A percentile compares a stretch with the other conserved stretches of the same genome.
phyloP scores from a whole-genome alignment of 2,329 filamentous ascomycete species.

The Anisogramma anomala region DNA sequence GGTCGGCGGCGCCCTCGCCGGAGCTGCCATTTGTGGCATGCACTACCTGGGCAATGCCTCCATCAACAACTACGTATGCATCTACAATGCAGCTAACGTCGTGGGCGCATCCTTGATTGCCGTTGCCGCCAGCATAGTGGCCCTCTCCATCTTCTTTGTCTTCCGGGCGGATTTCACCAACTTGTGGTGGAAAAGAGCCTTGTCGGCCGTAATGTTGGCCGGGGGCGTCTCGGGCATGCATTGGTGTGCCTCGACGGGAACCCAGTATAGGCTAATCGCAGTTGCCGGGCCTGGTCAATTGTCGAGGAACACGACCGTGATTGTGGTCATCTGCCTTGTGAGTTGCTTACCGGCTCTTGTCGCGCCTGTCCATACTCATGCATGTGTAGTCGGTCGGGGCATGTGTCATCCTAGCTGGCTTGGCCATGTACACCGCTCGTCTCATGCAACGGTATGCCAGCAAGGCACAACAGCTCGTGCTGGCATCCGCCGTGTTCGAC shows the following conservation, averaged over 20 bases:
- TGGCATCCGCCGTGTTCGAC: conserved; percentile 56
- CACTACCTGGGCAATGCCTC: conserved; percentile 80
- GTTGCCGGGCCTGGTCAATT: conserved; percentile 32
- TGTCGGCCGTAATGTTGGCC: conserved; percentile 58
- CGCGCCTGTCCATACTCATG: conserved; percentile 5
- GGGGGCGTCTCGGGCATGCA: conserved; percentile 77
- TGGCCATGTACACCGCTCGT: conserved; percentile 42
- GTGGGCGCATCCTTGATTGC: conserved; percentile 62
- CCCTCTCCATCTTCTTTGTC: conserved; percentile 66
- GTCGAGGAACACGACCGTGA: conserved; percentile 54
- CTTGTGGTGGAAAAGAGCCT: conserved; percentile 61
- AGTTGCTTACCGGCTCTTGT: conserved; percentile 20
- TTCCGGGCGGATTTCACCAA: conserved; percentile 67
- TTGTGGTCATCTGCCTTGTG: conserved; percentile 62
- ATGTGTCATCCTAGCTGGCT: conserved; percentile 46
- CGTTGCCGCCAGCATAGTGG: conserved; percentile 56
- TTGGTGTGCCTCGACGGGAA: conserved; percentile 67
- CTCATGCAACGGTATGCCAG: conserved; percentile 41
- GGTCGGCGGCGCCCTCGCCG: conserved; percentile 57
- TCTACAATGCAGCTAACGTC: conserved; percentile 48
- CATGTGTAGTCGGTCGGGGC: conserved; percentile 47
- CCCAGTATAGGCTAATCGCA: conserved; percentile 48
- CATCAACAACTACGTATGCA: conserved; percentile 62
- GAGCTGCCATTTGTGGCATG: conserved; percentile 70
- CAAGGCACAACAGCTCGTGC: conserved; percentile 49